These are phyloP conservation scores for Aspergillus campestris DNA, from an alignment of 495 filamentous ascomycete genomes.

Conservation along the genomic window DNA sequence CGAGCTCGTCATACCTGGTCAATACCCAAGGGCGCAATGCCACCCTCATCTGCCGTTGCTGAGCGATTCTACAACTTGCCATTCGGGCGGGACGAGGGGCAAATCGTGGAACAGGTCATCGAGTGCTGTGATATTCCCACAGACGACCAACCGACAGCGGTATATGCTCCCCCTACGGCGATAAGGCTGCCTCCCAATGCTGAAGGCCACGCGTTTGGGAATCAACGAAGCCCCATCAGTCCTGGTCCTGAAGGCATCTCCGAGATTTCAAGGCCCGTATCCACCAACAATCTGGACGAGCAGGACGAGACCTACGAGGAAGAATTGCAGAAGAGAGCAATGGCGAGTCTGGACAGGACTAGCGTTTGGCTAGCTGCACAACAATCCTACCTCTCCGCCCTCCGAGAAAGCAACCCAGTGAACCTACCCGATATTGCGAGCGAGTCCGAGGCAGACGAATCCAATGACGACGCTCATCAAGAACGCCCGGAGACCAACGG, in stretches of 20 bases:
- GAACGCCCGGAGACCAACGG: constrained; percentile 21
- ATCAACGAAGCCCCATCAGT: constrained; percentile 26
- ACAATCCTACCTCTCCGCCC: constrained; percentile 62
- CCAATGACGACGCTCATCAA: constrained; percentile 7
- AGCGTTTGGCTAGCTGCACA: constrained; percentile 75
- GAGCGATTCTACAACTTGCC: constrained; percentile 79
- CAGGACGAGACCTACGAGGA: constrained; percentile 62
- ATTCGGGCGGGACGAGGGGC: constrained; percentile 46
- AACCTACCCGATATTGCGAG: constrained; percentile 32
- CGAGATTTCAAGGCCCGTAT: constrained; percentile 24
- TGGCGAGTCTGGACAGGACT: constrained; percentile 69
- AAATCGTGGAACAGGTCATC: constrained; percentile 59
- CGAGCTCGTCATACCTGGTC: constrained; percentile 72
- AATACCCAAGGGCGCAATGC: constrained; percentile 34
- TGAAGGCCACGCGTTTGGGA: constrained; percentile 11
- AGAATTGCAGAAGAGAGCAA: constrained; percentile 54
- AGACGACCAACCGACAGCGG: constrained; percentile 36
- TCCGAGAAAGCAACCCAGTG: constrained; percentile 55
- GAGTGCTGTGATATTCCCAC: constrained; percentile 46
- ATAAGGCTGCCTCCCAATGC: constrained; percentile 26
- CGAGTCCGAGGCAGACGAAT: constrained; percentile 11
- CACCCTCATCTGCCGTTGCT: constrained; percentile 69
- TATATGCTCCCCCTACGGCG: constrained; percentile 55
- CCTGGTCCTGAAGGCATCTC: constrained; percentile 23
- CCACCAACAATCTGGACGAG: constrained; percentile 41